phyloP scores from a whole-genome alignment of 441 rosid genomes.

The Erodium trifolium region DNA sequence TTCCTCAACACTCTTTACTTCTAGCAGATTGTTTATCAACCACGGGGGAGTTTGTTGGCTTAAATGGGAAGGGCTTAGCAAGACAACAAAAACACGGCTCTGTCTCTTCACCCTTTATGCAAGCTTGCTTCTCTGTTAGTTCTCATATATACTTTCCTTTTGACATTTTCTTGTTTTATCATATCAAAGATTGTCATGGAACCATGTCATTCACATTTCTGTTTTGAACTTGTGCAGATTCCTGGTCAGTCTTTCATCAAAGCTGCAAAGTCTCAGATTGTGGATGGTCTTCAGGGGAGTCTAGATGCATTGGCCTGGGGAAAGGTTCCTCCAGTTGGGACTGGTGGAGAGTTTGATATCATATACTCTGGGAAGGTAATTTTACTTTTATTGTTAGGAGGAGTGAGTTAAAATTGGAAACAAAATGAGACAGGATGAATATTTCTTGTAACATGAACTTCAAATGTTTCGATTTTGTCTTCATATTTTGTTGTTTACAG shows the following conservation, averaged over 20 bases:
- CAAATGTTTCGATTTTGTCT: not conserved
- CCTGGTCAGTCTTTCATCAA: conserved; percentile 77
- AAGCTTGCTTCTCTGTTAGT: conserved; percentile 91
- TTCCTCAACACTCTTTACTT: conserved; percentile 63
- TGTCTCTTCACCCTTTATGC: conserved; percentile 64
- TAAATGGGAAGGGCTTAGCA: conserved; percentile 68
- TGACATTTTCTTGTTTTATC: not conserved
- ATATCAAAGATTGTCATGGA: not conserved
- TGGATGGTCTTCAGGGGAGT: conserved; percentile 75
- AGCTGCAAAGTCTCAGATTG: conserved; percentile 76
- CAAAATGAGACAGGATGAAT: too few relatives aligned
- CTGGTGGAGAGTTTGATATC: conserved; percentile 74
- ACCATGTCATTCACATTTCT: conserved; percentile 7
- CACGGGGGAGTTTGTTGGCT: conserved; percentile 85
- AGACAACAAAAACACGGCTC: conserved; percentile 58
- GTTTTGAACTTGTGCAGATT: conserved; percentile 42
- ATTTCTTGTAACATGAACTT: not conserved
- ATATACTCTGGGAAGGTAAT: conserved; percentile 57
- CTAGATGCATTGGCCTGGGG: conserved; percentile 93
- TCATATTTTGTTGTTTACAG: not conserved
- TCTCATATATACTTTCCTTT: conserved; percentile 14
- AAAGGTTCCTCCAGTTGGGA: conserved; percentile 59
- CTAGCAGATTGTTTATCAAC: conserved; percentile 64
- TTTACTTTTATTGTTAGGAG: not conserved
- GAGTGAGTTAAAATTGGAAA: too few relatives aligned